Percentiles rank a stretch among this genome's conserved stretches.
Conservation (phyloP, 371 early-diverging fungal genomes). For the Conidiobolus incongruus region DNA sequence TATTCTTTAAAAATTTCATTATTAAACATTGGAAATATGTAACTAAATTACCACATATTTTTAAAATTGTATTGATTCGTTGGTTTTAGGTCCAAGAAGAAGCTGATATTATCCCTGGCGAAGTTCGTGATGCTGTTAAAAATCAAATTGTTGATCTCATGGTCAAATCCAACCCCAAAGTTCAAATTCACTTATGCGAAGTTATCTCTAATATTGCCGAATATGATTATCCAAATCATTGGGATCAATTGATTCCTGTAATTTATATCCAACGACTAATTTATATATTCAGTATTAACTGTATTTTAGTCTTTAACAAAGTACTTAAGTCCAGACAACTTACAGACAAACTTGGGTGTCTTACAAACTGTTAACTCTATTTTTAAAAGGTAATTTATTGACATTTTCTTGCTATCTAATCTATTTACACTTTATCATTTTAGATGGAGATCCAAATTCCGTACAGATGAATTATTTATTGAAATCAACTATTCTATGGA, state of each 20-base stretch:
- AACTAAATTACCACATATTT: too few relatives aligned
- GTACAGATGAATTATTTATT: slow-evolving; percentile 46
- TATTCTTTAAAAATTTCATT: slow-evolving; percentile 89
- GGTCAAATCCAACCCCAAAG: slow-evolving; percentile 46
- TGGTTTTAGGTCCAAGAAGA: slow-evolving; percentile 22
- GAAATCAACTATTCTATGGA: slow-evolving; percentile 84
- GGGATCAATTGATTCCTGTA: slow-evolving; percentile 67
- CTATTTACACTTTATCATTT: too few relatives aligned
- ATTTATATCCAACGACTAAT: not conserved
- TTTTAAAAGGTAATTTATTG: slow-evolving; percentile 73
- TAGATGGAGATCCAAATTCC: slow-evolving; percentile 73
- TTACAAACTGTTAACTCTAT: slow-evolving; percentile 83
- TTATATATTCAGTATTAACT: not conserved
- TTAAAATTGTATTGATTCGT: too few relatives aligned
- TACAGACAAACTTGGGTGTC: slow-evolving; percentile 64
- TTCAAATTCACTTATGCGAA: slow-evolving; percentile 82
- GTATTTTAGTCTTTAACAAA: slow-evolving; percentile 35
- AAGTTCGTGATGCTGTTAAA: slow-evolving; percentile 63
- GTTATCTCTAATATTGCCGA: slow-evolving; percentile 77
- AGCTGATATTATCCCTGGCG: slow-evolving; percentile 20
- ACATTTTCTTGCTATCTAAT: too few relatives aligned
- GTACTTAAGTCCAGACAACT: slow-evolving; percentile 54
- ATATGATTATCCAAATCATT: slow-evolving; percentile 75
- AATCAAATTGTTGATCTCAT: slow-evolving; percentile 57
- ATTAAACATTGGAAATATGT: slow-evolving; percentile 70